phyloP scores from a whole-genome alignment of 2,329 filamentous ascomycete species.

The Exophiala dermatitidis region DNA sequence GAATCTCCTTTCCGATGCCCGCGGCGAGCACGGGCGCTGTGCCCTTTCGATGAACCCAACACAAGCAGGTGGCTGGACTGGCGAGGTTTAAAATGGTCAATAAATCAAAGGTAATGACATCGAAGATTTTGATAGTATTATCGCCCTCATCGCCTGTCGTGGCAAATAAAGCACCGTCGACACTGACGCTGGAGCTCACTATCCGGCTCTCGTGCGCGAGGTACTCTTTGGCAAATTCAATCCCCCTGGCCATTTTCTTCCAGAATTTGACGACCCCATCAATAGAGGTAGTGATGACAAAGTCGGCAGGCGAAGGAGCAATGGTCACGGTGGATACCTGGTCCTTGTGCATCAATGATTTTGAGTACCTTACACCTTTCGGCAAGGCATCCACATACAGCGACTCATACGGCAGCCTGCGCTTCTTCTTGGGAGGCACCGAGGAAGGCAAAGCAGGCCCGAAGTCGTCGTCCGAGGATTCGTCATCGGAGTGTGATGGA shows the following conservation, averaged over 20 bases:
- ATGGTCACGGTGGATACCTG: constrained; percentile 81
- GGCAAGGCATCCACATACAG: constrained; percentile 89
- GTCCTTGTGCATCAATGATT: constrained; percentile 97
- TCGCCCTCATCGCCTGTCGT: constrained; percentile 59
- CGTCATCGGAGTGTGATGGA: constrained; percentile 27
- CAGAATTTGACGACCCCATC: constrained; percentile 99
- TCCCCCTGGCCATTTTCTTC: constrained; percentile 85
- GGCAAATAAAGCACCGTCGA: constrained; percentile 87
- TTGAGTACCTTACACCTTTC: constrained; percentile 73
- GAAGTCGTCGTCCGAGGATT: constrained; percentile 77
- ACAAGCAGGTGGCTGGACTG: constrained; percentile 68
- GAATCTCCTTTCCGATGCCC: constrained; percentile 67
- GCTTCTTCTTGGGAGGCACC: constrained; percentile 78
- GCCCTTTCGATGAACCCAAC: constrained; percentile 84
- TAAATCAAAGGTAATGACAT: constrained; percentile 76
- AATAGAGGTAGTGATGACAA: constrained; percentile 84
- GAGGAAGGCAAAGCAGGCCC: constrained; percentile 83
- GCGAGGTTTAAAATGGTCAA: constrained; percentile 74
- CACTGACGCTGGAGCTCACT: constrained; percentile 72
- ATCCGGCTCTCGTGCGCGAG: constrained; percentile 83
- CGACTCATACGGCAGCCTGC: constrained; percentile 87
- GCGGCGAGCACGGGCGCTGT: constrained; percentile 85
- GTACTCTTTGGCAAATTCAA: constrained; percentile 99
- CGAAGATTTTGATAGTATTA: constrained; percentile 48
- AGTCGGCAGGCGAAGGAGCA: constrained; percentile 77